Evolutionary conservation across 2,329 filamentous ascomycete genomes (phyloP), one percentile per base, ranked within the genome.

Genomic region (Stenocarpella maydis): DNA sequence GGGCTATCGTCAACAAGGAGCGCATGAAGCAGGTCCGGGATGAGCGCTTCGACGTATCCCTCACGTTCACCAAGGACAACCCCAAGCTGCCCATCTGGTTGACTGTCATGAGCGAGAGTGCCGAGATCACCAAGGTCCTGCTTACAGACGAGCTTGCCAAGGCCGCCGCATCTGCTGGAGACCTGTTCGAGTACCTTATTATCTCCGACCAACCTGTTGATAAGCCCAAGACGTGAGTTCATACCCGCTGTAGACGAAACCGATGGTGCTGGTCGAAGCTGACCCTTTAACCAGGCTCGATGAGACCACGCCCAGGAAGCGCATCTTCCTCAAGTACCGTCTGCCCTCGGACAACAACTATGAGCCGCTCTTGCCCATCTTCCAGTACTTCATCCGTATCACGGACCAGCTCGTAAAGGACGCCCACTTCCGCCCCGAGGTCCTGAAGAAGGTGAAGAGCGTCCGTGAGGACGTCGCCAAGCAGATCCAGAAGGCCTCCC

Each of bases 81-180:
- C 79, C 91, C 67, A 98, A 97, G 85, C 89, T 99, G 41, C 95
- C 96, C 41, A 82, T 87, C 73, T 99, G 95, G 95, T 86, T 91
- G 67, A 97, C 94, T 15, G 89, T 98, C 77, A 98, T 99, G 96
- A 97, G 90, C 77, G 96, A 99, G 86, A 97, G 91, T 81, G 94
- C 95, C 69, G 96, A 98, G 82, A 91, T 99, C 75, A 98, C 95
- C 15, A 93, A 98, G 54, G 85, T 89, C 8, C 84, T 99, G 74
- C 87, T 99, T 63, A 97, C 94, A 4, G 87, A 92, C n/a, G 95
- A 98, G 75, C 86, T 99, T 45, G 87, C 94, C 80, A 88, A 92
- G 76, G 94, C 93, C 19, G 85, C 97, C 73, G 87, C 92, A 76
- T 82, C 91, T 65, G 93, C 93, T 6, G 95, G 95, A 37, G 91